Conservation (phyloP, 805 yeast species). For the Candida jianshihensis region DNA sequence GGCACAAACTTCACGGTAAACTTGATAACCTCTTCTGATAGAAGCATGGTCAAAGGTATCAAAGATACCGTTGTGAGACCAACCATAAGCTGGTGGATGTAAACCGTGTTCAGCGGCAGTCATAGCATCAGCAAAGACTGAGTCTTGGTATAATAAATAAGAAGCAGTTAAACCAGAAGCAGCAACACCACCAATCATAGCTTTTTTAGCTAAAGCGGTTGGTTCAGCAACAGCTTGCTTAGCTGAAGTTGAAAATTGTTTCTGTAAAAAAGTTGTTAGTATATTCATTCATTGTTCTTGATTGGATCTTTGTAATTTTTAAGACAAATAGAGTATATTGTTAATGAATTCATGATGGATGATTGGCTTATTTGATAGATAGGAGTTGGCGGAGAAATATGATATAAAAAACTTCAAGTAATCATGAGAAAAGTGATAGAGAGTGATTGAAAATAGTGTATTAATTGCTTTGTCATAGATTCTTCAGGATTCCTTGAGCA, state of each 20-base stretch:
- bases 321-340: too few species aligned
- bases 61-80: conserved; percentile 94
- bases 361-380: not conserved
- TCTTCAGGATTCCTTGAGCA: too few species aligned
- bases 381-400: too few species aligned
- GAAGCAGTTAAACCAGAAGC: conserved; percentile 76
- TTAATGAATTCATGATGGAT: too few species aligned
- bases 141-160: conserved; percentile 74
- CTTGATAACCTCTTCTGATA: conserved; percentile 98
- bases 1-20: conserved; percentile 97
- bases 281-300: too few species aligned
- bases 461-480: too few species aligned
- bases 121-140: conserved; percentile 88
- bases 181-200: conserved; percentile 57
- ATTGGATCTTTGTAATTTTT: too few species aligned
- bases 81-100: conserved; percentile 86
- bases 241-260: conserved; percentile 29
- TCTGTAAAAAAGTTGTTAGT: conserved; percentile 15
- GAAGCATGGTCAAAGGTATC: conserved; percentile 90
- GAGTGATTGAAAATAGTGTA: not conserved
- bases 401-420: too few species aligned
- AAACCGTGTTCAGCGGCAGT: conserved; percentile 98
- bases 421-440: too few species aligned
- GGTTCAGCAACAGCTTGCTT: conserved; percentile 29
- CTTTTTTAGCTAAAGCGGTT: conserved; percentile 34